Percentiles rank a stretch among this genome's conserved stretches.
Conservation (phyloP, 768 basidiomycete species). For the Russula lepida region DNA sequence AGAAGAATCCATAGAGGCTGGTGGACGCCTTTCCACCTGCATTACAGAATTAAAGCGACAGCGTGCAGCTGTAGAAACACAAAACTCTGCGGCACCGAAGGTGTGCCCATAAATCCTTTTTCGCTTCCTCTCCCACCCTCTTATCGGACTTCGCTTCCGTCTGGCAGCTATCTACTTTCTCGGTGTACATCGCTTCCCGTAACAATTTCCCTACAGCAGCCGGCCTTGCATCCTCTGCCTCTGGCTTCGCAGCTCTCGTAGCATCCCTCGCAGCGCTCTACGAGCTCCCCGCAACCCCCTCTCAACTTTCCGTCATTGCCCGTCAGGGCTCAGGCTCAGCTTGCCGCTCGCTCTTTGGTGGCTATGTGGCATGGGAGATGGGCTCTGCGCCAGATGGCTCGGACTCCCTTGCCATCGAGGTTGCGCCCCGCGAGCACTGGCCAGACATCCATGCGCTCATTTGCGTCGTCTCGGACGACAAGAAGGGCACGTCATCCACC, state of each 20-base stretch:
- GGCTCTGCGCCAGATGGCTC: constrained; percentile 57
- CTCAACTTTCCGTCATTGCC: constrained; percentile 84
- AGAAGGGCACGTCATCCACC: constrained; percentile 93
- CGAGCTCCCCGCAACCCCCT: constrained; percentile 65
- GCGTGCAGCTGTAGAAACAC: constrained; percentile 66
- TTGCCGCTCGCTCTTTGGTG: constrained; percentile 94
- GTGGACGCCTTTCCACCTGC: constrained; percentile 74
- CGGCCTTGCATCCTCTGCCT: constrained; percentile 93
- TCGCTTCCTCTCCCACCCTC: background rate
- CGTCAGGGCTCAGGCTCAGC: constrained; percentile 98
- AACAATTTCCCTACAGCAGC: constrained; percentile 99
- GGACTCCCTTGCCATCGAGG: constrained; percentile 82
- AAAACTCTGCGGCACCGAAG: constrained; percentile 54
- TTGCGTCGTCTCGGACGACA: constrained; percentile 91
- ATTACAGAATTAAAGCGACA: constrained; percentile 79
- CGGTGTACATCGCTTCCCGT: constrained; percentile 84
- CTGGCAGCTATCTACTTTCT: constrained; percentile 54
- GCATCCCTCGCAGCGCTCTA: constrained; percentile 85
- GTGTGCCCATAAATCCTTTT: constrained; percentile 32
- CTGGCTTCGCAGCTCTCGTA: constrained; percentile 93
- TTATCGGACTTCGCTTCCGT: constrained; percentile 13
- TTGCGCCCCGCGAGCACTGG: constrained; percentile 86
- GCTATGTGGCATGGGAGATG: constrained; percentile 93
- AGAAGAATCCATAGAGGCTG: constrained; percentile 80
- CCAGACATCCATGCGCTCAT: constrained; percentile 94